phyloP scores from a whole-genome alignment of 2,329 filamentous ascomycete genomes.

The Botrytis tulipae region DNA sequence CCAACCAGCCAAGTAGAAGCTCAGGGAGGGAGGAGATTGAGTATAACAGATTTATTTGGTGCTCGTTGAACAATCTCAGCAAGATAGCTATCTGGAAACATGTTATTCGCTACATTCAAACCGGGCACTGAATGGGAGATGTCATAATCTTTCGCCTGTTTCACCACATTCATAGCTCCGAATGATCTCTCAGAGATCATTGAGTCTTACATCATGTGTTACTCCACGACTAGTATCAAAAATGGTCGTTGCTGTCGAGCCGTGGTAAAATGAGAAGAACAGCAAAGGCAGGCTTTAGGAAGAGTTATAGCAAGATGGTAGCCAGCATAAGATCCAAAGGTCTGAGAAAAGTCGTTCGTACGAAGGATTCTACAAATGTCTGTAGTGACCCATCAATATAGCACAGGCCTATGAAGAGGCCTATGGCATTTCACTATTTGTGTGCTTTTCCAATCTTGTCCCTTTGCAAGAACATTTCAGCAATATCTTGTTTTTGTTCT shows the following conservation, averaged over 20 bases:
- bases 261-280: background rate
- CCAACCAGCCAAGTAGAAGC: background rate
- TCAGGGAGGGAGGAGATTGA: slow-evolving; percentile 4
- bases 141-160: background rate
- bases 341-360: background rate
- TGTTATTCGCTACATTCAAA: background rate
- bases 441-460: background rate
- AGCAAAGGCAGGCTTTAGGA: background rate
- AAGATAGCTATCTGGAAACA: background rate
- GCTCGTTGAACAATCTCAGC: background rate
- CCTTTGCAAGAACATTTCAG: background rate
- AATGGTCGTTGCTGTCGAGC: background rate
- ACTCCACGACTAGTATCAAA: background rate
- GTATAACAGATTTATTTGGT: slow-evolving; percentile 11
- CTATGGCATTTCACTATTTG: background rate
- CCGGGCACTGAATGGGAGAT: background rate
- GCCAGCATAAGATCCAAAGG: background rate
- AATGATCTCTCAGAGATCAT: background rate
- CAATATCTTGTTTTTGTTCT: background rate
- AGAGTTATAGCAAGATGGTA: background rate
- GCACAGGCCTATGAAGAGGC: background rate
- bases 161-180: background rate
- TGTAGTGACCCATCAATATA: background rate
- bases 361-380: background rate
- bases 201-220: background rate